These are phyloP conservation scores for Salix caprea DNA, from an alignment of 345 rosid genomes.

Conservation along the genomic window DNA sequence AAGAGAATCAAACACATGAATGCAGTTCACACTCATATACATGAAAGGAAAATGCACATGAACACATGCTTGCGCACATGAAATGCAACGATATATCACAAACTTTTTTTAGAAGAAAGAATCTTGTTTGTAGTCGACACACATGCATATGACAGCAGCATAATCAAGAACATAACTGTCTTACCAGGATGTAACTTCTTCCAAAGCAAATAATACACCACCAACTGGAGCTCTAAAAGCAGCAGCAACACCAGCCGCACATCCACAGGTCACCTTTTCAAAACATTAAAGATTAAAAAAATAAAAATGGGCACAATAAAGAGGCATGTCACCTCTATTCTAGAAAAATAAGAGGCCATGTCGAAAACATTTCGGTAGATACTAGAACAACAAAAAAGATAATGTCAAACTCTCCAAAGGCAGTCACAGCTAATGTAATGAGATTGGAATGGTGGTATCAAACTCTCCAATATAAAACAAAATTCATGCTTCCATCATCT, in stretches of 20 bases:
- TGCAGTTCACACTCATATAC: neutral
- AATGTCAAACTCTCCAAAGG: too few species aligned
- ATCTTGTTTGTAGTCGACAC: neutral
- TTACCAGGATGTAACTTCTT: slow-evolving; percentile 98
- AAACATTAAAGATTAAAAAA: slow-evolving; percentile 43
- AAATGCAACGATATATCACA: too few species aligned
- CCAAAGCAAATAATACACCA: slow-evolving; percentile 95
- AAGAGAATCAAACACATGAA: neutral
- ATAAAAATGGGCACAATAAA: slow-evolving; percentile 19
- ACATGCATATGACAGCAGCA: neutral
- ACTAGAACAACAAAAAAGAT: too few species aligned
- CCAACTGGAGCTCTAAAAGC: slow-evolving; percentile 99
- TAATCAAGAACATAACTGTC: slow-evolving; percentile 13
- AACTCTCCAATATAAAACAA: neutral
- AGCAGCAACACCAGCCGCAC: slow-evolving; percentile 99
- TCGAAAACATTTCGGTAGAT: neutral
- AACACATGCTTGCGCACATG: neutral
- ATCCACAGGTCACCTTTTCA: slow-evolving; percentile 97
- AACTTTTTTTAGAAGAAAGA: neutral
- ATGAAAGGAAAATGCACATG: neutral
- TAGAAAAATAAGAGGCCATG: neutral
- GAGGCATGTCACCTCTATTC: slow-evolving; percentile 17
- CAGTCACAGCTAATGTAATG: neutral
- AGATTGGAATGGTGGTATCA: neutral
- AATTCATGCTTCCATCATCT: too few species aligned